Conservation (phyloP, 306 rosid species). For the Clitoria ternatea region DNA sequence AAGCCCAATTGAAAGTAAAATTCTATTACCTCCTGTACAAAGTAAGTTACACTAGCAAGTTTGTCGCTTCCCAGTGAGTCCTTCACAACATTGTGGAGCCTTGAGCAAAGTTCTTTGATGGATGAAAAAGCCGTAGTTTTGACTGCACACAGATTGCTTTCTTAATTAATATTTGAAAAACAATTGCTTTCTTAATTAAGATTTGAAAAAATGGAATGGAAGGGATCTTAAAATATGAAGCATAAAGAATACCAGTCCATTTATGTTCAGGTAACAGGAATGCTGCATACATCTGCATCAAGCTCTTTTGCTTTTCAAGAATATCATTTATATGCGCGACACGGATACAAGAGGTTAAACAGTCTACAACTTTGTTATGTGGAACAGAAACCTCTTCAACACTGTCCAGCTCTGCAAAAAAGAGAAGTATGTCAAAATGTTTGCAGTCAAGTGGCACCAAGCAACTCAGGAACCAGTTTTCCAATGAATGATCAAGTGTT, state of each 20-base stretch:
- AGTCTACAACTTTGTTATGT: conserved; percentile 65
- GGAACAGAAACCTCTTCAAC: conserved; percentile 57
- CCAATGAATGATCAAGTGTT: background rate
- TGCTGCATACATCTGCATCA: conserved; percentile 47
- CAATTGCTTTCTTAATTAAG: conserved; percentile 2
- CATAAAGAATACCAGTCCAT: conserved; percentile 72
- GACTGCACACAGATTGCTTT: conserved; percentile 46
- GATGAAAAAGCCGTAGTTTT: conserved; percentile 67
- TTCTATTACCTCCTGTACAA: conserved; percentile 61
- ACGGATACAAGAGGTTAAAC: conserved; percentile 77
- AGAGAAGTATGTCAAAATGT: background rate
- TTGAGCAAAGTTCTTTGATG: conserved; percentile 74
- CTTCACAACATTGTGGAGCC: conserved; percentile 41
- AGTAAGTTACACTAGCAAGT: conserved; percentile 40
- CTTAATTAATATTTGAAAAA: conserved; percentile 11
- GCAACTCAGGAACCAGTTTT: background rate
- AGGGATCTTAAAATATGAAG: conserved; percentile 11
- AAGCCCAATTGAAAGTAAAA: conserved; percentile 25
- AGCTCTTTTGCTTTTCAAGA: conserved; percentile 62
- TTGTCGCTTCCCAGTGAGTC: conserved; percentile 37
- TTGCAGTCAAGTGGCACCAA: background rate
- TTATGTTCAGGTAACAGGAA: conserved; percentile 60
- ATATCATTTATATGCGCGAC: conserved; percentile 67
- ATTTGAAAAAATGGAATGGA: background rate
- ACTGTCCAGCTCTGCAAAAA: conserved; percentile 48